Evolutionary conservation across 108 stramenopile species (phyloP).

Genomic region (Skeletonema menzelii): DNA sequence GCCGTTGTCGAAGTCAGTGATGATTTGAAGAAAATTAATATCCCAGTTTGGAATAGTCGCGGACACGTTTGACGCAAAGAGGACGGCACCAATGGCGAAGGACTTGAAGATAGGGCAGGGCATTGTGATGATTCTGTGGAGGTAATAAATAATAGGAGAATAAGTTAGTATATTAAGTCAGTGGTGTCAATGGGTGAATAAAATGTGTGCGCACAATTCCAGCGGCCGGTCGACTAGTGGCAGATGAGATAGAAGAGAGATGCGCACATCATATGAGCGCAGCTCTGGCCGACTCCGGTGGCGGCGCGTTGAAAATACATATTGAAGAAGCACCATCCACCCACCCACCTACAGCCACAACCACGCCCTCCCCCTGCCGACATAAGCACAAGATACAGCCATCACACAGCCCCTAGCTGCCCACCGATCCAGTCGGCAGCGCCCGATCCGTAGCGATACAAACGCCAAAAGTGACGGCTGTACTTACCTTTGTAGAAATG

Average conservation of each 20-base stretch:
- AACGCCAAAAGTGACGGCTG: not conserved
- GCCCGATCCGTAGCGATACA: not conserved
- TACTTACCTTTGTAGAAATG: not conserved
- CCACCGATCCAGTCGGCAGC: not conserved
- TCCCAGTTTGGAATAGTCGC: constrained; percentile 41
- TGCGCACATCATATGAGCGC: not conserved
- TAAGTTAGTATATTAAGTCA: not conserved
- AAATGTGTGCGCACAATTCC: no score
- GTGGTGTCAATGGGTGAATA: no score
- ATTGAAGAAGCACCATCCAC: no score
- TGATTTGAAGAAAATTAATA: constrained; percentile 19
- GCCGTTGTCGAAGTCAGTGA: constrained; percentile 19
- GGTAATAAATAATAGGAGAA: not conserved
- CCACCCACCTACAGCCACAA: no score
- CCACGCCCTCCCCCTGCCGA: no score
- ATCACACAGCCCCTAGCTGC: no score
- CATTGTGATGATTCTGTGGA: not conserved
- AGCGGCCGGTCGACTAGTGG: not conserved
- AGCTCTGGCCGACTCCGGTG: no score
- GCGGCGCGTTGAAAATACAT: no score
- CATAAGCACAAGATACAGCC: no score
- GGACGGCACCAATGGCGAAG: constrained; percentile 11
- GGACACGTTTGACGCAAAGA: constrained; percentile 8
- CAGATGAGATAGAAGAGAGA: not conserved
- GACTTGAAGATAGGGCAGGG: constrained; percentile 12